Evolutionary conservation across 2,329 filamentous ascomycete species (phyloP).

Genomic region (Alternaria incomplexa): DNA sequence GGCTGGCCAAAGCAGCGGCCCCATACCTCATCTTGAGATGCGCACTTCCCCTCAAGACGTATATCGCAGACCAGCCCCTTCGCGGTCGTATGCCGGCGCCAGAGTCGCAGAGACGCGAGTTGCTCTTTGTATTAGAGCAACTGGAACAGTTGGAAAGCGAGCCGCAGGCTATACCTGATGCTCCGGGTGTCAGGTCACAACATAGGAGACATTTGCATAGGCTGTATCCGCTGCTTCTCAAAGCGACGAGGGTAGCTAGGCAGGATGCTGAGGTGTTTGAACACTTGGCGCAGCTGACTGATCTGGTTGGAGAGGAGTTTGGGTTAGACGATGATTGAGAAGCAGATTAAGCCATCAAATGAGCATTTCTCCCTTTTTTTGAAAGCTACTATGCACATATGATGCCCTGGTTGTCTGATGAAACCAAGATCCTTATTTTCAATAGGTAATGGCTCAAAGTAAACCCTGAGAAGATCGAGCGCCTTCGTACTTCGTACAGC

Average conservation of each 20-base stretch:
- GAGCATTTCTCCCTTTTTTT: neutral
- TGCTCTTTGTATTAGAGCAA: constrained; percentile 72
- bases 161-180: constrained; percentile 69
- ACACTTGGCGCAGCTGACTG: constrained; percentile 48
- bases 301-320: constrained; percentile 50
- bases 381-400: neutral
- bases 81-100: constrained; percentile 88
- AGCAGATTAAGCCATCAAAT: neutral
- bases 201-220: constrained; percentile 76
- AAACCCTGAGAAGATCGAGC: neutral
- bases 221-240: constrained; percentile 78
- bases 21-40: constrained; percentile 84
- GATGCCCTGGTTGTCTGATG: neutral
- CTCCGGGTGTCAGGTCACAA: constrained; percentile 31
- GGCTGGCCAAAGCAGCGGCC: constrained; percentile 76
- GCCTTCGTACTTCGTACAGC: neutral
- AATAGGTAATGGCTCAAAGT: neutral
- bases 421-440: neutral
- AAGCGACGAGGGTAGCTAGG: constrained; percentile 65
- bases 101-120: constrained; percentile 76
- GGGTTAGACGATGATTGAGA: constrained; percentile 33
- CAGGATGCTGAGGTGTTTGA: constrained; percentile 67
- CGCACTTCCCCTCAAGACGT: constrained; percentile 79
- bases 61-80: constrained; percentile 89
- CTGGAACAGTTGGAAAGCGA: constrained; percentile 73